These are phyloP conservation scores for Podospora bellae-mahoneyi DNA, from an alignment of 495 filamentous ascomycete genomes.

Conservation along the genomic window DNA sequence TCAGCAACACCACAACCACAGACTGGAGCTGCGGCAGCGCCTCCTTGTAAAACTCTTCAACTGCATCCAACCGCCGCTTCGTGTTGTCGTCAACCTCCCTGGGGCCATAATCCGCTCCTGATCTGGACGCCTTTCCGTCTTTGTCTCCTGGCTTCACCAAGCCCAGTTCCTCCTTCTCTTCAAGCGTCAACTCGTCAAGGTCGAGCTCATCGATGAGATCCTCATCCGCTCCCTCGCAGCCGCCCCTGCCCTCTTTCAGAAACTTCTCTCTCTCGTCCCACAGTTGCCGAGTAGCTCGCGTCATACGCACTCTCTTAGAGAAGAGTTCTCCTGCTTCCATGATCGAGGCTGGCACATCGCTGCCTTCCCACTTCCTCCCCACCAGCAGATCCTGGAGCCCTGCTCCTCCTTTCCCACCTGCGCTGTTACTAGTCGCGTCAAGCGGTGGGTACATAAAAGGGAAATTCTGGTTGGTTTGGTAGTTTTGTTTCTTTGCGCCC, in stretches of 20 bases:
- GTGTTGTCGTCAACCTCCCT: constrained; percentile 45
- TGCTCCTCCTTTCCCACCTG: constrained; percentile 80
- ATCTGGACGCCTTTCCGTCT: constrained; percentile 24
- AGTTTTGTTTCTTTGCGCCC: constrained; percentile 96
- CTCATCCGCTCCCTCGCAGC: constrained; percentile 61
- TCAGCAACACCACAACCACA: constrained; percentile 88
- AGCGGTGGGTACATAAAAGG: constrained; percentile 95
- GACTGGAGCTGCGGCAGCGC: constrained; percentile 85
- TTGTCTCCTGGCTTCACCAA: constrained; percentile 32
- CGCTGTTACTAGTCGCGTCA: constrained; percentile 73
- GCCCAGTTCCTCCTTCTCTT: constrained; percentile 43
- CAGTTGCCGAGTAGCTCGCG: constrained; percentile 82
- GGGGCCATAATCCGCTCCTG: constrained; percentile 53
- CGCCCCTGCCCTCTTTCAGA: constrained; percentile 77
- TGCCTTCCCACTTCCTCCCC: constrained; percentile 81
- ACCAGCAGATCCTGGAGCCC: constrained; percentile 72
- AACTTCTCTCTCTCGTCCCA: constrained; percentile 92
- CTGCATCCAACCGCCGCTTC: constrained; percentile 64
- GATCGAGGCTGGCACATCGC: constrained; percentile 87
- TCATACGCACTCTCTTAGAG: constrained; percentile 81
- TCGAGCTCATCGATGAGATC: constrained; percentile 52
- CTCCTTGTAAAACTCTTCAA: constrained; percentile 76
- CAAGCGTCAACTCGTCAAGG: constrained; percentile 48
- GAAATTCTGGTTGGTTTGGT: constrained; percentile 98
- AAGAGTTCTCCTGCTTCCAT: constrained; percentile 94